Evolutionary conservation across 352 stramenopile species (phyloP).

Genomic region (Globisporangium heterothallicum): DNA sequence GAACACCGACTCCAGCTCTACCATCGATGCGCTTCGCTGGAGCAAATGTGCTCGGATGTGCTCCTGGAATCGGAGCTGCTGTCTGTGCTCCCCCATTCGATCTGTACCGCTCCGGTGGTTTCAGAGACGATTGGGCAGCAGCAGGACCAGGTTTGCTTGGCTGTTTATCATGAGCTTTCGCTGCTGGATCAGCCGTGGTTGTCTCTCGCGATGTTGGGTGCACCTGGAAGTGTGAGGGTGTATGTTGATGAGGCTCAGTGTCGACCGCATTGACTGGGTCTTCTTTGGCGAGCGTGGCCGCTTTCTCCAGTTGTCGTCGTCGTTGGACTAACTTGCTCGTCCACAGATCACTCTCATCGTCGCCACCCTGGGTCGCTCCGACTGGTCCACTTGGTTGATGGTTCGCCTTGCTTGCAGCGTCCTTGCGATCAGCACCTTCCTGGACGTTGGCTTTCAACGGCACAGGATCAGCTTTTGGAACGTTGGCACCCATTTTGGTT

Average conservation of each 20-base stretch:
- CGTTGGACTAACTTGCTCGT: conserved; percentile 34
- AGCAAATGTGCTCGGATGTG: neutral
- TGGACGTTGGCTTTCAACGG: neutral
- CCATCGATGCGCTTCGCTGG: neutral
- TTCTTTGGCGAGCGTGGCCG: neutral
- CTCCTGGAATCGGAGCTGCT: neutral
- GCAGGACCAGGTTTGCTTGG: neutral
- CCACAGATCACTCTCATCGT: conserved; percentile 5
- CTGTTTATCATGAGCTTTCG: neutral
- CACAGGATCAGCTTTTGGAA: neutral
- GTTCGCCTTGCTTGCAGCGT: neutral
- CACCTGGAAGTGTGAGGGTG: too few species aligned
- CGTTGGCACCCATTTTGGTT: neutral
- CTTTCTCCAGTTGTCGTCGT: conserved; percentile 32
- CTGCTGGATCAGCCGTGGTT: neutral
- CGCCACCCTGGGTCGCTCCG: too few species aligned
- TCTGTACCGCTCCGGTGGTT: conserved; percentile 3
- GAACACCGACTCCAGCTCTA: neutral
- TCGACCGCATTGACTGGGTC: neutral
- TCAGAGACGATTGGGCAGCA: neutral
- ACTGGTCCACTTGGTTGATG: neutral
- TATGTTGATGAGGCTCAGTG: neutral
- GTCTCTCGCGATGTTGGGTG: neutral
- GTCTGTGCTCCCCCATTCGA: neutral
- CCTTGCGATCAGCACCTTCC: neutral